Evolutionary conservation across 2,329 filamentous ascomycete species (phyloP).

Genomic region (Acarospora socialis): DNA sequence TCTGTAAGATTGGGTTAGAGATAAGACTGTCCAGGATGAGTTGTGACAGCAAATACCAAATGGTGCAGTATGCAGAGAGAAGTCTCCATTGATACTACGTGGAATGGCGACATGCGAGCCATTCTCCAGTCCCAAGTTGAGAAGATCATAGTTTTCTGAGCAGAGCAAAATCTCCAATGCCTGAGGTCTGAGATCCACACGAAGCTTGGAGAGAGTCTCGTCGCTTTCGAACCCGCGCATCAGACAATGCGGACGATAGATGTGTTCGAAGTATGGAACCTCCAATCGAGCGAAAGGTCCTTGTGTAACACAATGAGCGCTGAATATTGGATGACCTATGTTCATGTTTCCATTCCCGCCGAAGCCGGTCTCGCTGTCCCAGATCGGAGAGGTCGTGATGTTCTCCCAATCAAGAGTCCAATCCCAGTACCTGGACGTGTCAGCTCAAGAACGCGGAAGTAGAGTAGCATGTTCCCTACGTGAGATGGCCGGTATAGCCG

Average conservation of each 20-base stretch:
- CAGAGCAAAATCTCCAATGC: constrained; percentile 10
- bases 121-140: constrained; percentile 16
- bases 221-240: constrained; percentile 15
- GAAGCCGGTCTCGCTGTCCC: constrained; percentile 17
- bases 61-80: constrained; percentile 17
- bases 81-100: constrained; percentile 17
- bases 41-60: constrained; percentile 11
- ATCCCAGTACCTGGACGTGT: constrained; percentile 22
- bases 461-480: constrained; percentile 9
- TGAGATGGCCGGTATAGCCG: constrained; percentile 14
- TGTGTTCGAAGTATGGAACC: constrained; percentile 12
- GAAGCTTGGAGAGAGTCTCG: constrained; percentile 3
- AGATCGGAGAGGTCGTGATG: constrained; percentile 17
- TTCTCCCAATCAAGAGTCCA: constrained; percentile 21
- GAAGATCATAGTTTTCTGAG: constrained; percentile 10
- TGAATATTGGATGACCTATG: neutral
- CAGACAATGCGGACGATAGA: constrained; percentile 16
- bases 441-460: too few species aligned
- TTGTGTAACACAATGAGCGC: constrained; percentile 14
- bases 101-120: constrained; percentile 20
- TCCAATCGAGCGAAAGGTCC: constrained; percentile 18
- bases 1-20: too few species aligned
- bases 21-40: neutral
- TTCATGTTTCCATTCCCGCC: constrained; percentile 18
- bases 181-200: constrained; percentile 5